Evolutionary conservation across 2,329 filamentous ascomycete genomes (phyloP).

Genomic region (Cytospora schulzeri): DNA sequence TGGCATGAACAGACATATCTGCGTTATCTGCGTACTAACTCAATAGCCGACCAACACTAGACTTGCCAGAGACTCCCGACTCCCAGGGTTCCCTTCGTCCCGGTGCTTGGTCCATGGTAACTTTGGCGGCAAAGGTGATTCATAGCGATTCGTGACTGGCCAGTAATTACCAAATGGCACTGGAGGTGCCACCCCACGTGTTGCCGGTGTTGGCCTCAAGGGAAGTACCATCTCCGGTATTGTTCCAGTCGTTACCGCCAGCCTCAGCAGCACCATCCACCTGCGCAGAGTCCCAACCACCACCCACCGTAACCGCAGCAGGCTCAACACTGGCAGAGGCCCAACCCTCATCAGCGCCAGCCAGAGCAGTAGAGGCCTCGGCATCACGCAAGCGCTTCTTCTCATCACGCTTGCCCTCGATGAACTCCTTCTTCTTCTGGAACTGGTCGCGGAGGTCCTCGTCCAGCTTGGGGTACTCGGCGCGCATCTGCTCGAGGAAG

Average conservation of each 20-base stretch:
- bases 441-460: slow-evolving; percentile 24
- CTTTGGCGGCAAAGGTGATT: not conserved
- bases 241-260: slow-evolving; percentile 6
- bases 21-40: not conserved
- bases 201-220: not conserved
- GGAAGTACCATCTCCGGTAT: not conserved
- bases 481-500: slow-evolving; percentile 23
- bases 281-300: slow-evolving; percentile 15
- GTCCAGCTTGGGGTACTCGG: slow-evolving; percentile 22
- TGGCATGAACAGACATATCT: not conserved
- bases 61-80: not conserved
- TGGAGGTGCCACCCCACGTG: not conserved
- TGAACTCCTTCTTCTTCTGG: slow-evolving; percentile 24
- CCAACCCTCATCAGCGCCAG: not conserved
- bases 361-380: not conserved
- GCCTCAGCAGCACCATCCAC: not conserved
- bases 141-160: not conserved
- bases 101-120: not conserved
- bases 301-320: not conserved
- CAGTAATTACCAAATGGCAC: not conserved
- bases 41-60: not conserved
- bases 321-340: not conserved
- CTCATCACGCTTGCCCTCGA: slow-evolving; percentile 24
- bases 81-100: not conserved
- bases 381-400: slow-evolving; percentile 7